phyloP scores from a whole-genome alignment of 192 early-diverging fungal species.

The Entomortierella lignicola region DNA sequence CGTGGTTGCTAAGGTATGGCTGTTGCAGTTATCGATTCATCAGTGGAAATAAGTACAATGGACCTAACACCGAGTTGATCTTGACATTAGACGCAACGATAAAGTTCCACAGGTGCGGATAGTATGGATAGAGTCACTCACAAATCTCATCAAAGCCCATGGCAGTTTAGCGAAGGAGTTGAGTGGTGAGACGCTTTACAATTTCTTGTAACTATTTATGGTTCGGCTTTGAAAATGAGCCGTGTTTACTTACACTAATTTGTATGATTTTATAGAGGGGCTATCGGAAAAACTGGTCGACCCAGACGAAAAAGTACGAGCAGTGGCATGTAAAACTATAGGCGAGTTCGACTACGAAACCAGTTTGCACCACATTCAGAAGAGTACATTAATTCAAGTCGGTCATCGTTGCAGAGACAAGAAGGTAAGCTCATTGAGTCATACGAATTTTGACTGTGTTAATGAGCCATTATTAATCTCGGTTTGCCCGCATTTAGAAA shows the following conservation, averaged over 20 bases:
- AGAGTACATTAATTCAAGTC: slow-evolving; percentile 67
- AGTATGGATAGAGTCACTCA: slow-evolving; percentile 76
- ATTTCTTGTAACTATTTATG: not conserved
- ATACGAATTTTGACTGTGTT: not conserved
- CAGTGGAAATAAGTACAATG: not conserved
- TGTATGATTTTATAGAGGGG: slow-evolving; percentile 7
- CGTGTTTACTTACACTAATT: not conserved
- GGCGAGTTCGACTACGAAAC: slow-evolving; percentile 73
- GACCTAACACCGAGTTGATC: not conserved
- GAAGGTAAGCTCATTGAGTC: slow-evolving; percentile 58
- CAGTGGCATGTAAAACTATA: slow-evolving; percentile 75
- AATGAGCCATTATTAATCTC: not conserved
- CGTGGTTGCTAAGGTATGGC: slow-evolving; percentile 81
- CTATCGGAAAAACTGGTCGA: slow-evolving; percentile 75
- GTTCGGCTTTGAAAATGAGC: not conserved
- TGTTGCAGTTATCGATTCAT: not conserved
- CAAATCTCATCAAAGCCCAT: slow-evolving; percentile 76
- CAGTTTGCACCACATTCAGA: slow-evolving; percentile 65
- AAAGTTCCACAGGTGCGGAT: slow-evolving; percentile 76
- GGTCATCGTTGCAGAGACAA: slow-evolving; percentile 92
- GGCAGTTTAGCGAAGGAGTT: slow-evolving; percentile 77
- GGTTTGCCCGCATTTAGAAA: slow-evolving; percentile 16
- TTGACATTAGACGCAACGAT: slow-evolving; percentile 71
- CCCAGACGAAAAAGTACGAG: slow-evolving; percentile 93
- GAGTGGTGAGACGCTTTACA: slow-evolving; percentile 60